Percentiles rank a stretch among this genome's conserved stretches.
Evolutionary conservation across 2,329 filamentous ascomycete species (phyloP).

Genomic region (Fusarium sp.): DNA sequence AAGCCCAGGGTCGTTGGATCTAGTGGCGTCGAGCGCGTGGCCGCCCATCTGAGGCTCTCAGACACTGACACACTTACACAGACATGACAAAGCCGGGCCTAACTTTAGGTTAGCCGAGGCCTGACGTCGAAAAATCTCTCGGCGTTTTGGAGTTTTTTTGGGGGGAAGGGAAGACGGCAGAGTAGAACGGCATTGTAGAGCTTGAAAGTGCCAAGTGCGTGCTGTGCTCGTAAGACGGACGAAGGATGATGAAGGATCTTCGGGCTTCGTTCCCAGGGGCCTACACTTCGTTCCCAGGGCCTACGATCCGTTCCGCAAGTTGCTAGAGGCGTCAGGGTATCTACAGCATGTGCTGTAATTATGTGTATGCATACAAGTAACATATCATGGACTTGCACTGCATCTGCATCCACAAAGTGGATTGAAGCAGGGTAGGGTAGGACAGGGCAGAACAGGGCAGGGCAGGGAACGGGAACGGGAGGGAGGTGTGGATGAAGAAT

Average conservation of each 20-base stretch:
- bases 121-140: constrained; percentile 1
- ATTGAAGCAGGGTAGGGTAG: constrained; percentile 1
- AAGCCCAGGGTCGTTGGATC: constrained; percentile 16
- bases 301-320: constrained; percentile 23
- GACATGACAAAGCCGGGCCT: neutral
- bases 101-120: constrained; percentile 21
- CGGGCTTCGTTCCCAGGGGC: constrained; percentile 20
- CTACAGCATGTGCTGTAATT: neutral
- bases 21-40: constrained; percentile 30
- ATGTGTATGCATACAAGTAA: neutral
- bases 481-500: constrained; percentile 17
- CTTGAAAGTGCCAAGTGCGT: neutral
- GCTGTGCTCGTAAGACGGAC: neutral
- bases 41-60: constrained; percentile 24
- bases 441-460: neutral
- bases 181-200: constrained; percentile 7
- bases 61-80: neutral
- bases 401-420: constrained; percentile 26
- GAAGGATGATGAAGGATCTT: constrained; percentile 19
- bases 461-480: neutral
- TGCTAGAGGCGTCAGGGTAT: neutral
- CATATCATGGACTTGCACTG: constrained; percentile 4
- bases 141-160: neutral
- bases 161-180: neutral
- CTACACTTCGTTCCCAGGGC: constrained; percentile 17